These are phyloP conservation scores for Pyrus hybrid DNA, from an alignment of 331 rosid genomes.

Conservation along the genomic window DNA sequence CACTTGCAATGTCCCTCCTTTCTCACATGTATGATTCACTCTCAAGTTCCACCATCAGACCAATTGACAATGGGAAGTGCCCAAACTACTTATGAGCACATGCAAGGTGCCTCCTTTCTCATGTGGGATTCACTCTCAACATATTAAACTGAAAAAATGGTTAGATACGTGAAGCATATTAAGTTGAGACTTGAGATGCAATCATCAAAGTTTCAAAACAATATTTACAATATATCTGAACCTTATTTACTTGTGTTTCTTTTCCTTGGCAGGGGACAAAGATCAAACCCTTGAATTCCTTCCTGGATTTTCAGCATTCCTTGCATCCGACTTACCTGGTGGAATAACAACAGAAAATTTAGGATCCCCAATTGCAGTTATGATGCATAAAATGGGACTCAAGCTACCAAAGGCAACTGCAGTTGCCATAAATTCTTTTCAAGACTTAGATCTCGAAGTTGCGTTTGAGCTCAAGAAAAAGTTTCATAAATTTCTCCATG, in stretches of 20 bases:
- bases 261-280: slow-evolving; percentile 5
- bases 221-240: background rate
- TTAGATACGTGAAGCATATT: too few species aligned
- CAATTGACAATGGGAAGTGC: too few species aligned
- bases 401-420: slow-evolving; percentile 35
- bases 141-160: too few species aligned
- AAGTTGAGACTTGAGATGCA: background rate
- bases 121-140: too few species aligned
- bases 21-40: too few species aligned
- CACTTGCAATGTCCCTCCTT: too few species aligned
- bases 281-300: slow-evolving; percentile 16
- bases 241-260: background rate
- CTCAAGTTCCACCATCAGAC: too few species aligned
- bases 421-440: slow-evolving; percentile 46
- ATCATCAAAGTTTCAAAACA: background rate
- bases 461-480: slow-evolving; percentile 17
- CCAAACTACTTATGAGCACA: too few species aligned
- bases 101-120: too few species aligned
- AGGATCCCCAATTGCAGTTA: slow-evolving; percentile 15
- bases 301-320: slow-evolving; percentile 17
- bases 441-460: slow-evolving; percentile 4
- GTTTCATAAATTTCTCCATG: slow-evolving; percentile 16
- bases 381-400: slow-evolving; percentile 44
- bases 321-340: slow-evolving; percentile 33
- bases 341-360: slow-evolving; percentile 16